Base-by-base conservation (phyloP, 441 rosid genomes). In the Kokia cookei region DNA sequence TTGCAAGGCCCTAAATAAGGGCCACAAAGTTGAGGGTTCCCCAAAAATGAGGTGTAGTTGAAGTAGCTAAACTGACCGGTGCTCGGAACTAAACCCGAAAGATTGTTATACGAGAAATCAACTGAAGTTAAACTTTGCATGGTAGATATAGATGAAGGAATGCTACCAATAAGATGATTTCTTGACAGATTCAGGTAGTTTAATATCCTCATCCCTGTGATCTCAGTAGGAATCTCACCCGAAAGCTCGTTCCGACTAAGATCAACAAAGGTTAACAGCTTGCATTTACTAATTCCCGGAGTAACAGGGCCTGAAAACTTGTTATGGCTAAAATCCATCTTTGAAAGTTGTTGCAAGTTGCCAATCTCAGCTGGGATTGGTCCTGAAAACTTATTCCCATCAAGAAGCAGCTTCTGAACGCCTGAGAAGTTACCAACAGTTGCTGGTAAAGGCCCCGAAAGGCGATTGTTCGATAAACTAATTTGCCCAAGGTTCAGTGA, bases 71-170 rank as follows among this genome's bases (percentile, higher is more conserved):
- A 95, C 73, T 95, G 98, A 66, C 99, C 98, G 11, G 93, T 88
- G 3, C 90, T 91, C 9, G 99, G 99, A 77, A 95, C 99, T 68
- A 95, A 84, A 73, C 99, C 99, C 65, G 98, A 83, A 62, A 95
- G 98, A 76, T 95, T 95, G 84, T 95, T 95, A 74, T 90, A 95
- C 1, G 98, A 93, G 80, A 95, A 95, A 86, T 95, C 99, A 58
- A 95, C 94, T 4, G 98, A 91, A 8, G 99, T 95, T 74, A 95
- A 84, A 81, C 98, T 93, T 84, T 93, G 99, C 99, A 95, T 95
- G 42, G 85, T 74, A 15, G 99, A 78, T 75, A 95, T 86, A 3
- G 97, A 86, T n/a, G 88, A 22, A 24, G 99, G 99, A 80, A 95
- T 90, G 79, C 86, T 74, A 47, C 99, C 99, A 1, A 87, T 65